phyloP scores from a whole-genome alignment of 192 early-diverging fungal genomes.

The Thoreauomyces humboldtii region DNA sequence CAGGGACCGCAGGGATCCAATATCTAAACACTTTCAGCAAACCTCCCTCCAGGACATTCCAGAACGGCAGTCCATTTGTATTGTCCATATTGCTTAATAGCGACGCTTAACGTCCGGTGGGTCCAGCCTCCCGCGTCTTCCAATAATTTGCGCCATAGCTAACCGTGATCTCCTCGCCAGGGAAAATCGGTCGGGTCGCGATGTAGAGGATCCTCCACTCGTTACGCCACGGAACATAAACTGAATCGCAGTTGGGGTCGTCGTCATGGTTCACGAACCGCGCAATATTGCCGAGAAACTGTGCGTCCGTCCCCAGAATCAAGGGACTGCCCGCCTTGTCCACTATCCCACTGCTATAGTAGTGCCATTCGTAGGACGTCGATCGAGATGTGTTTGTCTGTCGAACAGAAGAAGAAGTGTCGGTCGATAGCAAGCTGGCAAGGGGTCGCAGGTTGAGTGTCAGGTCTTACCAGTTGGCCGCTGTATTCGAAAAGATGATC shows the following conservation, averaged over 20 bases:
- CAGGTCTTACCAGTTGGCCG: constrained; percentile 11
- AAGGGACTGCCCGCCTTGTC: constrained; percentile 12
- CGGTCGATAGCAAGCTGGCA: too few species aligned
- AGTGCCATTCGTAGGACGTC: constrained; percentile 25
- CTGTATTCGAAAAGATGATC: constrained; percentile 12
- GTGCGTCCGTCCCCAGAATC: constrained; percentile 10
- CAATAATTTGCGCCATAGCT: constrained; percentile 25
- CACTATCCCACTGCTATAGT: constrained; percentile 5
- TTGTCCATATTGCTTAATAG: too few species aligned
- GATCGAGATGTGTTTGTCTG: constrained; percentile 17
- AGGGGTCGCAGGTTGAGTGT: too few species aligned
- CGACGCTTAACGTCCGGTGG: too few species aligned
- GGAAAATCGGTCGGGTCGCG: constrained; percentile 2
- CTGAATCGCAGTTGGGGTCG: constrained; percentile 17
- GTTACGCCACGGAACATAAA: constrained; percentile 31
- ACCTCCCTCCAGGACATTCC: too few species aligned
- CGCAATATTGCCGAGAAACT: constrained; percentile 22
- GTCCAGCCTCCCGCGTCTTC: constrained; percentile 13
- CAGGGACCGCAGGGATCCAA: too few species aligned
- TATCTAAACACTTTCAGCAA: too few species aligned
- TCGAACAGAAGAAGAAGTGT: too few species aligned
- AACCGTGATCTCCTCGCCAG: constrained; percentile 26
- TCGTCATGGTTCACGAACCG: constrained; percentile 33
- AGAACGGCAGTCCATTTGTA: too few species aligned
- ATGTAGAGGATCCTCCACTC: constrained; percentile 24